Evolutionary conservation across 371 early-diverging fungal species (phyloP).

Genomic region (Mucor ambiguus): DNA sequence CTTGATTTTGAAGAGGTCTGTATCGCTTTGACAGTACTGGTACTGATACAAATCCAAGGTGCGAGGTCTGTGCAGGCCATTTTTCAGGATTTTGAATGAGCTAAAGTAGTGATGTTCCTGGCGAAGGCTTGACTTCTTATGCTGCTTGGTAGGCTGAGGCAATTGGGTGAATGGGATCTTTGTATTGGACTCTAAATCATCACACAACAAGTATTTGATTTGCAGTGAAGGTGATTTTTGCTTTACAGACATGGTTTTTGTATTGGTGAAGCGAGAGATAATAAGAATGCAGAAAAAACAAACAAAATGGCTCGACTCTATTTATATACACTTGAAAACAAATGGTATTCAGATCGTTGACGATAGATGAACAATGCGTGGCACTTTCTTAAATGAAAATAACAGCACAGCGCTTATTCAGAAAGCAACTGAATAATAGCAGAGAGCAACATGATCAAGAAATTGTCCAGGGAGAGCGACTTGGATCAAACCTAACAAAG

Average conservation of each 20-base stretch:
- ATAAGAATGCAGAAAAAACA: not conserved
- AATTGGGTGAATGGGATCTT: not conserved
- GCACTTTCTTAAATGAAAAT: not conserved
- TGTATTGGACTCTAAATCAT: not conserved
- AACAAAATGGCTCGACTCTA: not conserved
- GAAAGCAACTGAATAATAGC: not conserved
- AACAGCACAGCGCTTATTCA: not conserved
- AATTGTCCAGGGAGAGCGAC: not conserved
- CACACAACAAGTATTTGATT: not conserved
- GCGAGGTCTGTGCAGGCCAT: not conserved
- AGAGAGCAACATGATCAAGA: not conserved
- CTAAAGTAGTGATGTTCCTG: not conserved
- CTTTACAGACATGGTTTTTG: not conserved
- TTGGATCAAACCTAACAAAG: not conserved
- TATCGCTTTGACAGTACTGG: conserved; percentile 1
- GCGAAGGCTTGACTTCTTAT: not conserved
- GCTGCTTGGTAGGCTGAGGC: not conserved
- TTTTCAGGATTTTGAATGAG: not conserved
- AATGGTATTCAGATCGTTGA: not conserved
- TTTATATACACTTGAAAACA: not conserved
- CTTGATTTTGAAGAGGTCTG: conserved; percentile 33
- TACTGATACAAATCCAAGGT: not conserved
- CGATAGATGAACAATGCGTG: not conserved
- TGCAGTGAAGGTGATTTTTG: not conserved
- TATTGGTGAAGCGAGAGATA: not conserved